phyloP scores from a whole-genome alignment of 2,329 filamentous ascomycete genomes.

The Fragosphaeria purpurea region DNA sequence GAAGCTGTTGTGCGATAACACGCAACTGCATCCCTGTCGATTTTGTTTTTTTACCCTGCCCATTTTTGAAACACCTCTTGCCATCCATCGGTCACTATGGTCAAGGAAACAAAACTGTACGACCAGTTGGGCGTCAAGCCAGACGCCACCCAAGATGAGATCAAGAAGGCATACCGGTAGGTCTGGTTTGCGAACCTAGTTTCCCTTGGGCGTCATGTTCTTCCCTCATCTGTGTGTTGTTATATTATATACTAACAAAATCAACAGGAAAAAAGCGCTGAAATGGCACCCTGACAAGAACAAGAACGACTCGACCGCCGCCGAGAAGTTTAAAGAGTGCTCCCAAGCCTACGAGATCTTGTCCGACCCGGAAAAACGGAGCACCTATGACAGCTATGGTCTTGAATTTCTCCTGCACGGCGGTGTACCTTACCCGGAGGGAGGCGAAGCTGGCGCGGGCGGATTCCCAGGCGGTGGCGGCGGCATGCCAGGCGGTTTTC shows the following conservation, averaged over 20 bases:
- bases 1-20: no score
- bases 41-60: no score
- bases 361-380: constrained; percentile 92
- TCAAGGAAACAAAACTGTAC: constrained; percentile 53
- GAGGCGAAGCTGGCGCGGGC: constrained; percentile 33
- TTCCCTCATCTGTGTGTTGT: no score
- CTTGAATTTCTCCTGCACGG: constrained; percentile 86
- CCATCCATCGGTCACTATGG: constrained; percentile 17
- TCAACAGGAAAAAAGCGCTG: constrained; percentile 66
- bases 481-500: constrained; percentile 36
- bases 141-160: constrained; percentile 78
- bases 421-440: constrained; percentile 47
- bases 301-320: constrained; percentile 73
- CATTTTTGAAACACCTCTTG: no score
- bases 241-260: not conserved
- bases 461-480: constrained; percentile 51
- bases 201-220: not conserved
- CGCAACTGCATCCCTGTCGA: no score
- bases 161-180: constrained; percentile 92
- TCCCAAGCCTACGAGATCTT: constrained; percentile 98
- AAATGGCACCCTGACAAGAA: constrained; percentile 98
- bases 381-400: constrained; percentile 88
- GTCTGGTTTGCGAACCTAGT: constrained; percentile 14
- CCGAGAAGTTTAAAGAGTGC: constrained; percentile 96
- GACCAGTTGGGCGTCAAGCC: constrained; percentile 73